Evolutionary conservation across 1,284 basidiomycete genomes (phyloP).

Genomic region (Trametes hirsuta): DNA sequence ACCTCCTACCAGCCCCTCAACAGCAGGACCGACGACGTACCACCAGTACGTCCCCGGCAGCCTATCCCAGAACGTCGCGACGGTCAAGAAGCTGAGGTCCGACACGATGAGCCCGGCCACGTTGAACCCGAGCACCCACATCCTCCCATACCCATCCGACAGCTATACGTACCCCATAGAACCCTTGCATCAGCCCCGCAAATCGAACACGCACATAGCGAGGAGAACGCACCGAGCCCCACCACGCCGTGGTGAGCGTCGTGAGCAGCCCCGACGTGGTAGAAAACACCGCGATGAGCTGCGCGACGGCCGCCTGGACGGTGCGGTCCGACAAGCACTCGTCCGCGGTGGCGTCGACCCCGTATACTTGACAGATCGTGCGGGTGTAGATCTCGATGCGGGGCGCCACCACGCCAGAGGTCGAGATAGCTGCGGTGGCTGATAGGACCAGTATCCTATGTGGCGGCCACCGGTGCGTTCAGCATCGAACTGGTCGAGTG

Average conservation of each 20-base stretch:
- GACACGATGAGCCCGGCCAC: slow-evolving; percentile 64
- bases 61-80: slow-evolving; percentile 55
- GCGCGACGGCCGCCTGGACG: slow-evolving; percentile 14
- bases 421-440: slow-evolving; percentile 48
- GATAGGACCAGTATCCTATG: slow-evolving; percentile 48
- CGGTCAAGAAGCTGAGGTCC: slow-evolving; percentile 68
- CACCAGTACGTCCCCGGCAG: slow-evolving; percentile 83
- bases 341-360: slow-evolving; percentile 5
- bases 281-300: slow-evolving; percentile 49
- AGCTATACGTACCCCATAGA: slow-evolving; percentile 42
- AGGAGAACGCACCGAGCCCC: slow-evolving; percentile 64
- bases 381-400: slow-evolving; percentile 50
- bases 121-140: slow-evolving; percentile 62
- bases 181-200: background rate
- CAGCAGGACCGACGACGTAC: slow-evolving; percentile 65
- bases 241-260: slow-evolving; percentile 79
- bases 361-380: slow-evolving; percentile 25
- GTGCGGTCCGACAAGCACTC: slow-evolving; percentile 15
- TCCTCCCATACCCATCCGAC: slow-evolving; percentile 79
- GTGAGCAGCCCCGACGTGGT: slow-evolving; percentile 70
- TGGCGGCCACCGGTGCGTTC: background rate
- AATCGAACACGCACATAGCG: slow-evolving; percentile 1
- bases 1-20: slow-evolving; percentile 82
- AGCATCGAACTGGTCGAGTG: background rate
- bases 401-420: slow-evolving; percentile 37